Evolutionary conservation across 2,329 filamentous ascomycete species (phyloP).

Genomic region (Fusarium haematococcum): DNA sequence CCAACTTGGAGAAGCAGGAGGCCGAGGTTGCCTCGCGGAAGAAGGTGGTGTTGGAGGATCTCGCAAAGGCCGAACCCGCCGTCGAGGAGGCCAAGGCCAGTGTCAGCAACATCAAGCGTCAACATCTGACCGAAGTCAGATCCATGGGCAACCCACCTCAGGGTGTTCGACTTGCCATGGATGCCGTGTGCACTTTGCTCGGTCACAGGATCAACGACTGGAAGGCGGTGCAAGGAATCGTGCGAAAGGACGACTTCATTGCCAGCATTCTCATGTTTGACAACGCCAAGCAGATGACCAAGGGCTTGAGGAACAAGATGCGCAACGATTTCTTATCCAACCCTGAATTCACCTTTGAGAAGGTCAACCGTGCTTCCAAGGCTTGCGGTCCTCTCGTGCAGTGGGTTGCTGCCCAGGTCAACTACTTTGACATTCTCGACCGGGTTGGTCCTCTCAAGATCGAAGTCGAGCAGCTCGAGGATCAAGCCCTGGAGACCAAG

Average conservation of each 20-base stretch:
- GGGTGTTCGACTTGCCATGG: constrained; percentile 90
- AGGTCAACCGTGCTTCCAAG: constrained; percentile 95
- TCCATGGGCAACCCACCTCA: constrained; percentile 94
- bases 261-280: constrained; percentile 97
- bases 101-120: constrained; percentile 98
- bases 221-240: constrained; percentile 89
- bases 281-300: constrained; percentile 96
- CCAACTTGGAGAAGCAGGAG: constrained; percentile 88
- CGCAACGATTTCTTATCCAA: constrained; percentile 91
- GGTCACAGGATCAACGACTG: constrained; percentile 91
- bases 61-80: constrained; percentile 92
- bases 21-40: constrained; percentile 84
- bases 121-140: constrained; percentile 96
- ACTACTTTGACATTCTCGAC: constrained; percentile 97
- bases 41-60: constrained; percentile 86
- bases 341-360: constrained; percentile 95
- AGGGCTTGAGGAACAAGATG: constrained; percentile 85
- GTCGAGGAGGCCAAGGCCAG: constrained; percentile 94
- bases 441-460: constrained; percentile 91
- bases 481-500: constrained; percentile 90
- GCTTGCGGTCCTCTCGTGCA: constrained; percentile 97
- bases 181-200: constrained; percentile 95
- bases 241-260: constrained; percentile 96
- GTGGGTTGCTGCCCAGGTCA: constrained; percentile 97
- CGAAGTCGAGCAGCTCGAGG: constrained; percentile 88